Base-by-base conservation (phyloP, 768 basidiomycete species). In the Mycena alexandri region DNA sequence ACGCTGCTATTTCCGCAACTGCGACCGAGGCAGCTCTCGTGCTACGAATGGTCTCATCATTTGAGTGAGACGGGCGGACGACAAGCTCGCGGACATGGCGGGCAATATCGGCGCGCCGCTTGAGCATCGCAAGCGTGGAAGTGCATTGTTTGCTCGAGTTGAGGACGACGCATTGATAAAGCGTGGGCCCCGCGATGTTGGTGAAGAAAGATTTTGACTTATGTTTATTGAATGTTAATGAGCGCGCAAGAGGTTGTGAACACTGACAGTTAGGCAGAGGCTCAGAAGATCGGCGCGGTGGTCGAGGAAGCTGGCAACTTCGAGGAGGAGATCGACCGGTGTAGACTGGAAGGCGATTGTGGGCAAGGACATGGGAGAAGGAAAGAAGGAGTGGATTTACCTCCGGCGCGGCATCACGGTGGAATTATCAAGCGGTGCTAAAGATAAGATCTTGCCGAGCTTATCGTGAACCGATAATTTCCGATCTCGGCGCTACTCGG, bases 91-190 rank as follows among this genome's bases (percentile, higher is more conserved):
- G 86, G 44, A 93, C 86, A 73, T 93, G 92, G 22, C 91, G 86
- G 0, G 92, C 88, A 52, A 93, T 85, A 50, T 83, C 82, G 1
- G 85, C 85, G 11, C 81, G 81, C 16, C 75, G 75, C 62, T 73
- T 71, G 36, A 94, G 88, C 92, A 94, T 93, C 24, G 75, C 74
- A 42, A 93, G 83, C 0, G 93, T 93, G 14, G 76, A 72, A n/a
- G 75, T 73, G 71, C 90, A 93, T 82, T 93, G 92, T 33, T 83
- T 80, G 1, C 80, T 75, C 33, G 86, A 85, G 63, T 82, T 80
- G 50, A 93, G 81, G 29, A 81, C 78, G 56, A 93, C 87, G 5
- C 79, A 79, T 48, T 82, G 80, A 68, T 94, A 94, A 21, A 94
- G 83, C 0, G 86, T 79, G 0, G 90, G 80, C 16, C 51, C 51